Conservation (phyloP, 2,329 filamentous ascomycete genomes). For the Tolypocladium pustulatum region DNA sequence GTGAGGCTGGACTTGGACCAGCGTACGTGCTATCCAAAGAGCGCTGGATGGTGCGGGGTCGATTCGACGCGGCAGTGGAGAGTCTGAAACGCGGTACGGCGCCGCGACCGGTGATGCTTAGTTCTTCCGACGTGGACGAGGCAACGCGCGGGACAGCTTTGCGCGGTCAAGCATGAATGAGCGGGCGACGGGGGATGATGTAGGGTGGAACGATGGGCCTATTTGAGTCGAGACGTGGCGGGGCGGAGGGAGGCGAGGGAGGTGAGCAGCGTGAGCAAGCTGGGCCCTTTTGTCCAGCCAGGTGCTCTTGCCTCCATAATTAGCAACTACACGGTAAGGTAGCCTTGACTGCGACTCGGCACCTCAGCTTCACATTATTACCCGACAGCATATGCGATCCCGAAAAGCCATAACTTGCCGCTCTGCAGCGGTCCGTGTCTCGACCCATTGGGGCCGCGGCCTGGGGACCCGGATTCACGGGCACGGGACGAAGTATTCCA, state of each 20-base stretch:
- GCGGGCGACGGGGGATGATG: neutral
- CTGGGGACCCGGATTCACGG: neutral
- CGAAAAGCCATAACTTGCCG: neutral
- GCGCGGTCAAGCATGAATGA: neutral
- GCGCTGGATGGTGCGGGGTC: neutral
- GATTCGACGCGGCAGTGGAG: neutral
- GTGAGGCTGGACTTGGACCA: neutral
- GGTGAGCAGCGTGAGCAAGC: no score
- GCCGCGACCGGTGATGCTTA: neutral
- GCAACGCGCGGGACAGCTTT: neutral
- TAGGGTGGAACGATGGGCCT: neutral
- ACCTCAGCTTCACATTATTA: neutral
- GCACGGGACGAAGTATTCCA: neutral
- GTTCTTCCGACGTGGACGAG: neutral
- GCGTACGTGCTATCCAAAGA: neutral
- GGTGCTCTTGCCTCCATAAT: neutral
- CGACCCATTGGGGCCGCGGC: neutral
- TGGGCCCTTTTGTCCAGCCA: neutral
- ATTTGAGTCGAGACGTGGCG: neutral
- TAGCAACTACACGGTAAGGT: neutral
- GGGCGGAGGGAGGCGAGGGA: neutral
- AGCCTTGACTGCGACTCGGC: neutral
- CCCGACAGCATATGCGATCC: neutral
- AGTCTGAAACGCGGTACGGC: neutral
- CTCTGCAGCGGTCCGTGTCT: neutral